Evolutionary conservation across 768 basidiomycete species (phyloP).

Genomic region (Arthromyces matolae): DNA sequence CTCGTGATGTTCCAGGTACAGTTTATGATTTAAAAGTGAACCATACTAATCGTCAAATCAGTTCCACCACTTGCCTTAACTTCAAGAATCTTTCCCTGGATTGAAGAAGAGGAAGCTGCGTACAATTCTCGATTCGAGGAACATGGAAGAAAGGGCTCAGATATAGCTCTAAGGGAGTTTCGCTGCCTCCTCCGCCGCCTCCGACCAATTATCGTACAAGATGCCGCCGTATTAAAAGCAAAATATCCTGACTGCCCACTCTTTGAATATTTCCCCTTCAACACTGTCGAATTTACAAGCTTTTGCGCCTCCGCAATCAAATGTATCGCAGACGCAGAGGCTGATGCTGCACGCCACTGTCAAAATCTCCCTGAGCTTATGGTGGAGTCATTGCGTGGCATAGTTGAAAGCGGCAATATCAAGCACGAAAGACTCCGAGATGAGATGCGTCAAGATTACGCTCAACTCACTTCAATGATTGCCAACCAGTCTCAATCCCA

Average conservation of each 20-base stretch:
- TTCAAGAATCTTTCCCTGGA: neutral
- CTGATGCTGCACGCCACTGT: neutral
- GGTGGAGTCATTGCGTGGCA: neutral
- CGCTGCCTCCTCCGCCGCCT: neutral
- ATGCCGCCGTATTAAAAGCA: neutral
- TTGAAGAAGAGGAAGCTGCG: neutral
- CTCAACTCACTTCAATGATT: neutral
- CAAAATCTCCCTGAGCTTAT: neutral
- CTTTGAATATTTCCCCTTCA: neutral
- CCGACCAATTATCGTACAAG: neutral
- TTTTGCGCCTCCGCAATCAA: neutral
- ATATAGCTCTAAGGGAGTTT: neutral
- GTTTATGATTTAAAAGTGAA: too few relatives aligned
- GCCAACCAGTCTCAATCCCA: neutral
- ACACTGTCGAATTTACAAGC: neutral
- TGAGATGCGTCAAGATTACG: neutral
- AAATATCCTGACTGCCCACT: neutral
- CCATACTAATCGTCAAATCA: neutral
- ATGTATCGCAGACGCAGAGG: neutral
- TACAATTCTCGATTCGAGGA: neutral
- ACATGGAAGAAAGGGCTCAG: neutral
- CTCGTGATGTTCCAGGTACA: slow-evolving; percentile 12
- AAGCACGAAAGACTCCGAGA: neutral
- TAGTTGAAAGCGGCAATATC: neutral
- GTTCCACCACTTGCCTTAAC: neutral